Evolutionary conservation across 129 eudicot species (phyloP).

Genomic region (Sambucus nigra): DNA sequence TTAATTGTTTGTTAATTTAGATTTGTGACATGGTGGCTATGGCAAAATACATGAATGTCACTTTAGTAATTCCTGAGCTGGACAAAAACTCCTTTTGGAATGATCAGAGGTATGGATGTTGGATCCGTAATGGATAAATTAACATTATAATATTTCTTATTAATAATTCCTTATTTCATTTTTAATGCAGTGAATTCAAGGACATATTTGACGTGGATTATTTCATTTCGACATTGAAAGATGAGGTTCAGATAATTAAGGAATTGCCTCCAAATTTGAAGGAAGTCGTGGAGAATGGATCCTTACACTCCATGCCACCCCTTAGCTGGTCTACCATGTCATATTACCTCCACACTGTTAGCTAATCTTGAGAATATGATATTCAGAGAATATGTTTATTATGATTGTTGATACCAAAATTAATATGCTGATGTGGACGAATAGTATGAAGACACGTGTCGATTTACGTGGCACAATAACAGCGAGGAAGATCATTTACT

Average conservation of each 20-base stretch:
- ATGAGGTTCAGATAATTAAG: constrained; percentile 17
- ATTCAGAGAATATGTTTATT: background rate
- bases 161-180: no score
- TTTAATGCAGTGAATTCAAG: constrained; percentile 16
- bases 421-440: no score
- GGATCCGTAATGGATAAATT: no score
- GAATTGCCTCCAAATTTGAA: constrained; percentile 18
- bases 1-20: background rate
- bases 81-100: constrained; percentile 1
- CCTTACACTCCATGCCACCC: constrained; percentile 19
- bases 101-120: background rate
- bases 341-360: constrained; percentile 9
- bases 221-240: constrained; percentile 17
- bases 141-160: no score
- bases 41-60: constrained; percentile 1
- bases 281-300: constrained; percentile 14
- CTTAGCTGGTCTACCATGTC: constrained; percentile 23
- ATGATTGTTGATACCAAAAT: no score
- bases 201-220: constrained; percentile 24
- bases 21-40: constrained; percentile 1
- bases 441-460: no score
- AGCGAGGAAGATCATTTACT: no score
- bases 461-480: no score
- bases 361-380: background rate
- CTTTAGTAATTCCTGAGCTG: background rate